Evolutionary conservation across 768 basidiomycete species (phyloP), one percentile per base, ranked within the genome.

Genomic region (Tricholomella constricta): DNA sequence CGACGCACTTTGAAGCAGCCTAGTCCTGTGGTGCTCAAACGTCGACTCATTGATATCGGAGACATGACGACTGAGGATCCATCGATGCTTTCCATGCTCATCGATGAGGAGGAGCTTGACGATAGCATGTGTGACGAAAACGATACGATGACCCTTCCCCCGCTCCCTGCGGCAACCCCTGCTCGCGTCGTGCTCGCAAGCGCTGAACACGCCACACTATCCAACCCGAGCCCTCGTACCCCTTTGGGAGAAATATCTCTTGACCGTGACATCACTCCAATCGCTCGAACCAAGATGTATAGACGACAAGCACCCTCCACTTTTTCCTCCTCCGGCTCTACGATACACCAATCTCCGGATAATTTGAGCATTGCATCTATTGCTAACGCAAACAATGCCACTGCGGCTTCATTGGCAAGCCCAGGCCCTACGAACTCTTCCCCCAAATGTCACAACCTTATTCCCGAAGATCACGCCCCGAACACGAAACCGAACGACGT

Each of bases 31-130:
- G 65, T 64, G 22, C 67, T 73, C 46, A 74, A 68, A 36, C 72
- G 69, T 36, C 73, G 78, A 29, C 72, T 81, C 34, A 66, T 80
- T 31, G 80, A 81, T 62, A 62, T 83, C 42, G 80, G 80, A 23
- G 80, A 83, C 54, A 66, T 73, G 10, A 79, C 80, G 0, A 60
- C 75, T 23, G 72, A 74, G 43, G 72, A 77, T 42, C 59, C 66
- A 9, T 66, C 66, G 19, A 64, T 68, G 7, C 60, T 63, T 44
- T 62, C 67, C 25, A 56, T 73, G 42, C 61, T 72, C 17, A 66
- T 63, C 11, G 71, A 72, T 40, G 70, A 73, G 45, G 71, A 70
- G 8, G 67, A 69, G n/a, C 51, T 65, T 3, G 66, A 72, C 31
- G 67, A 69, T 15, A 69, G 73, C 19, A 58, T 55, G 46, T 55